Conservation (phyloP, 768 basidiomycete genomes). For the Auricularia sp. region DNA sequence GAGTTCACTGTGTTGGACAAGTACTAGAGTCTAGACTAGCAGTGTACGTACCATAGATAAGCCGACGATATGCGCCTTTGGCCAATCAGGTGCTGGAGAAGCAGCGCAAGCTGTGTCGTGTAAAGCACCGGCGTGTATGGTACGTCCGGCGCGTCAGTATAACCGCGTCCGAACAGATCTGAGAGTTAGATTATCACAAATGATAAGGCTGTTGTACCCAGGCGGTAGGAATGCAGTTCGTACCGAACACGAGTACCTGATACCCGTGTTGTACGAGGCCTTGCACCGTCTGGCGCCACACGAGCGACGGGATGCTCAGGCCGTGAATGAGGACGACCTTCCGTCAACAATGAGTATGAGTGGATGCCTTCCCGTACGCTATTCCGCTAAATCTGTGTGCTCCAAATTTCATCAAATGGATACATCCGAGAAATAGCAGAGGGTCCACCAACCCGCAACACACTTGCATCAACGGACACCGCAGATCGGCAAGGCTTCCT, state of each 20-base stretch:
- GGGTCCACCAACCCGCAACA: too few relatives aligned
- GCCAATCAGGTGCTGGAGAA: conserved; percentile 73
- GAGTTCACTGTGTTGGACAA: background rate
- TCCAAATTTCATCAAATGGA: too few relatives aligned
- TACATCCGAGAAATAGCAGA: too few relatives aligned
- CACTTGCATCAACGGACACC: too few relatives aligned
- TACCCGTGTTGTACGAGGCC: conserved; percentile 52
- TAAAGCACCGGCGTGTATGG: conserved; percentile 57
- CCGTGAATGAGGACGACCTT: conserved; percentile 72
- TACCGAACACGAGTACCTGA: conserved; percentile 70
- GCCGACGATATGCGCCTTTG: conserved; percentile 52
- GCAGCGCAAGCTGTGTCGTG: conserved; percentile 68
- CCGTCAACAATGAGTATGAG: too few relatives aligned
- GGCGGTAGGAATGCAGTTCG: conserved; percentile 7
- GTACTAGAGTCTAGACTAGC: background rate
- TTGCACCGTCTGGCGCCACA: conserved; percentile 70
- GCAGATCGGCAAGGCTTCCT: too few relatives aligned
- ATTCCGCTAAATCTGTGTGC: too few relatives aligned
- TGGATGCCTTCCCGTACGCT: too few relatives aligned
- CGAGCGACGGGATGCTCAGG: conserved; percentile 62
- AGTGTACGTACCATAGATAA: conserved; percentile 56
- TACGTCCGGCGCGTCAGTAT: conserved; percentile 67
- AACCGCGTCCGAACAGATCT: conserved; percentile 79
- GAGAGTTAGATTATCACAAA: too few relatives aligned
- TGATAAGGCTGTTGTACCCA: background rate